Evolutionary conservation across 1,284 basidiomycete genomes (phyloP), one percentile per base, ranked within the genome.

Genomic region (Trametes polyzona): DNA sequence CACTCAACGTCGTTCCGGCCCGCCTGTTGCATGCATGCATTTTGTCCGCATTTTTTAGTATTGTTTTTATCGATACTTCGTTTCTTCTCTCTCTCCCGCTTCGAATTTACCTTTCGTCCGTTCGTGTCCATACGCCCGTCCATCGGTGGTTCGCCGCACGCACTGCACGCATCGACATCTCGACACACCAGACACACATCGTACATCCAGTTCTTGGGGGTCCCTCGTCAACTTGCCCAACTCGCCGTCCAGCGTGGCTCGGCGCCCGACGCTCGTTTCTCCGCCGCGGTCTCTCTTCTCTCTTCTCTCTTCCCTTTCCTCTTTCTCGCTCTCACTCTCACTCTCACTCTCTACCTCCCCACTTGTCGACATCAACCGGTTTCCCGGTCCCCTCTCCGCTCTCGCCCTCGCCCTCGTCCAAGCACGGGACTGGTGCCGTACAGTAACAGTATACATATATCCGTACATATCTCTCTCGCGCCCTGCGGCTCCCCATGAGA

Each of bases 181-280:
- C n/a, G n/a, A n/a, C n/a, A n/a, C n/a, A n/a, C n/a, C n/a, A n/a
- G n/a, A n/a, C n/a, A n/a, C n/a, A n/a, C n/a, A n/a, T n/a, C n/a
- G n/a, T n/a, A n/a, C n/a, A n/a, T n/a, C n/a, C n/a, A n/a, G n/a
- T n/a, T 29, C 16, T 19, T 19, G n/a, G 37, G 41, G 41, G 42
- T 23, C 19, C 26, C 14, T 23, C 17, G 33, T n/a, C n/a, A n/a
- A n/a, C n/a, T n/a, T n/a, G n/a, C n/a, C 62, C 59, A 60, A 63
- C 61, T 59, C 61, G 58, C 48, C 58, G 57, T 59, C 57, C 59
- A 61, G 57, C 59, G 62, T 64, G 59, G 57, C 59, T 64, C 59
- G 59, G 51, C 56, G 59, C 37, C 40, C 44, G 49, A 61, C 62
- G 17, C 46, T 59, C 57, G 16, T 56, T 61, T 41, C 42, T 46